phyloP scores from a whole-genome alignment of 495 filamentous ascomycete species.

The Aspergillus nidulans region DNA sequence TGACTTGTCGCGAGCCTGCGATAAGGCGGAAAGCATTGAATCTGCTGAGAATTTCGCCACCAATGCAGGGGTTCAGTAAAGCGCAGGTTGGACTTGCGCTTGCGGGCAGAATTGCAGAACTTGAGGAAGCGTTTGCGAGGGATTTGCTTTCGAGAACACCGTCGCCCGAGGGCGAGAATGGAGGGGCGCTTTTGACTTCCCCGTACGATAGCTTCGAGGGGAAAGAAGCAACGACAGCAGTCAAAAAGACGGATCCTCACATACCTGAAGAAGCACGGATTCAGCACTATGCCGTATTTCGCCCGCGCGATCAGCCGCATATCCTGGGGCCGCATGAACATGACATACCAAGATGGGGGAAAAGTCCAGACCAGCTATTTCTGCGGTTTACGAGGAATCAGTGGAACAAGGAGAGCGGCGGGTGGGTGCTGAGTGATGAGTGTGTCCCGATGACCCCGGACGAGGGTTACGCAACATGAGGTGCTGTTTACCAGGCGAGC shows the following conservation, averaged over 20 bases:
- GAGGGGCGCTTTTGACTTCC: no score
- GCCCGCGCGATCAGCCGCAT: neutral
- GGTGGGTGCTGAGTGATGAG: neutral
- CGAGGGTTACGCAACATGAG: no score
- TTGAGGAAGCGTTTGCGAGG: neutral
- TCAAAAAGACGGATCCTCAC: no score
- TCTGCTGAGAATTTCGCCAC: conserved; percentile 21
- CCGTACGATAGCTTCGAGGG: no score
- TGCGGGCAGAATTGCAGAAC: neutral
- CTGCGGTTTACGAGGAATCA: neutral
- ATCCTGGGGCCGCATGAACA: neutral
- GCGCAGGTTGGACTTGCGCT: neutral
- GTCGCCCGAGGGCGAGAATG: neutral
- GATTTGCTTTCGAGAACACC: neutral
- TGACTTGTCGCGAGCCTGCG: conserved; percentile 27
- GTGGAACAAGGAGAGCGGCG: neutral
- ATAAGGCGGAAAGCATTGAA: conserved; percentile 24
- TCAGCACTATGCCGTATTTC: neutral
- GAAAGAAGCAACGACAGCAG: no score
- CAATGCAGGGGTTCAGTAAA: conserved; percentile 25
- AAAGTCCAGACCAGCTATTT: neutral
- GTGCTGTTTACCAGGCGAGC: no score
- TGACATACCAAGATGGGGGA: neutral
- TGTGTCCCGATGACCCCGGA: conserved; percentile 1
- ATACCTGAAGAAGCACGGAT: neutral